Conservation (phyloP, 1,284 basidiomycete species). For the Apiotrichum porosum region DNA sequence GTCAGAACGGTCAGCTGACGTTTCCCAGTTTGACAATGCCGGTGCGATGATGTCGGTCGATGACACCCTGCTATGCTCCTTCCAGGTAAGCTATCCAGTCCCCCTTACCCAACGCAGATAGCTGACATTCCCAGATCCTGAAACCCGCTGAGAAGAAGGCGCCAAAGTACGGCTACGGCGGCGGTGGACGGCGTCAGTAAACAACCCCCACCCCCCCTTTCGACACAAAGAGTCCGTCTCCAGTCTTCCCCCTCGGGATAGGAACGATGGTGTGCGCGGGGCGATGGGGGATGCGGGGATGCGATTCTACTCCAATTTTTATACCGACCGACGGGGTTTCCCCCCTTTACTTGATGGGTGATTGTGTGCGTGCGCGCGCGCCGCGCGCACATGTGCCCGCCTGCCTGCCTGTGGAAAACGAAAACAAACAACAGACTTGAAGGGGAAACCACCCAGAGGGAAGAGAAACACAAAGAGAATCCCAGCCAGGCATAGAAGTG, state of each 20-base stretch:
- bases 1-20: not conserved
- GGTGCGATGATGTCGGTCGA: conserved; percentile 99
- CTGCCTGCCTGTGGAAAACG: too few relatives aligned
- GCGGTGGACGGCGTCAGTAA: conserved; percentile 46
- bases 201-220: not conserved
- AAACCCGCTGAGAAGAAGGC: conserved; percentile 98
- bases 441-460: too few relatives aligned
- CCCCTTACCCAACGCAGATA: not conserved
- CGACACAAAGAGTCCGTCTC: not conserved
- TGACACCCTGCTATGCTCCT: conserved; percentile 94
- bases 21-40: conserved; percentile 79
- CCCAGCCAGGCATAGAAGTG: not conserved
- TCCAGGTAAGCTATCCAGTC: conserved; percentile 81
- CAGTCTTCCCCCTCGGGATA: not conserved
- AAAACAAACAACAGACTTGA: too few relatives aligned
- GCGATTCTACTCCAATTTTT: not conserved
- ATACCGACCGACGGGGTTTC: too few relatives aligned
- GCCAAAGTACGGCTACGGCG: conserved; percentile 45
- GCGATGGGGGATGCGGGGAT: not conserved
- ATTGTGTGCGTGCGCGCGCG: too few relatives aligned
- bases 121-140: conserved; percentile 65
- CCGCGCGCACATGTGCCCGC: too few relatives aligned
- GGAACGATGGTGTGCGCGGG: not conserved
- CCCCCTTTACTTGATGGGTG: too few relatives aligned
- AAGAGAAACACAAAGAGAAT: not conserved